A percentile compares a stretch with the other conserved stretches of the same genome.
Evolutionary conservation across 805 yeast genomes (phyloP).

Genomic region (Geotrichum ghanense): DNA sequence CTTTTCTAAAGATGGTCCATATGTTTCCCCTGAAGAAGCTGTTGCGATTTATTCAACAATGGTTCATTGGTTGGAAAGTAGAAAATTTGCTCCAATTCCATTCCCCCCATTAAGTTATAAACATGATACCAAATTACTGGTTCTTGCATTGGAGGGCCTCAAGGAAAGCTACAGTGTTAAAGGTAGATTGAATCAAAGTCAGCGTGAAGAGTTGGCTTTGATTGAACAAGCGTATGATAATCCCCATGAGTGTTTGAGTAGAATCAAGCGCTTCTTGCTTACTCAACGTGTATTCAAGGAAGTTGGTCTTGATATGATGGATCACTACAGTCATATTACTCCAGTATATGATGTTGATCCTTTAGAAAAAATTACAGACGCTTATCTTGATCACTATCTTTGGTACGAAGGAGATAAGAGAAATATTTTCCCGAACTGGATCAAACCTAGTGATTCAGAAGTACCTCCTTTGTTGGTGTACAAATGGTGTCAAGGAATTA

Average conservation of each 20-base stretch:
- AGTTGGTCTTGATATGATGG: conserved; percentile 80
- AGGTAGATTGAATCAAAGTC: conserved; percentile 70
- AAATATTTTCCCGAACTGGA: conserved; percentile 86
- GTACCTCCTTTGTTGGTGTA: conserved; percentile 85
- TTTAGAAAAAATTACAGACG: conserved; percentile 89
- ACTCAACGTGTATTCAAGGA: conserved; percentile 92
- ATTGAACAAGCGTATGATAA: conserved; percentile 95
- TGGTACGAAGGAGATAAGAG: conserved; percentile 94
- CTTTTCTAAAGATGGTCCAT: conserved; percentile 80
- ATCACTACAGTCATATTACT: conserved; percentile 66
- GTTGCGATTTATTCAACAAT: conserved; percentile 74
- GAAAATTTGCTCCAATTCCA: conserved; percentile 78
- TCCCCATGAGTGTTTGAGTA: conserved; percentile 83
- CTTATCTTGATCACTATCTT: conserved; percentile 85
- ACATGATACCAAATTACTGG: conserved; percentile 84
- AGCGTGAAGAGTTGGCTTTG: conserved; percentile 84
- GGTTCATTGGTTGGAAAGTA: conserved; percentile 83
- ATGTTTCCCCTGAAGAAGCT: conserved; percentile 76
- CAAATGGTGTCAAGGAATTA: conserved; percentile 90
- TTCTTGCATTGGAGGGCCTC: conserved; percentile 78
- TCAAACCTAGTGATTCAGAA: conserved; percentile 89
- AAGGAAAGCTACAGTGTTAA: conserved; percentile 70
- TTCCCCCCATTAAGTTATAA: conserved; percentile 89
- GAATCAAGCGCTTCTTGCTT: conserved; percentile 69
- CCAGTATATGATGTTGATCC: conserved; percentile 90